phyloP scores from a whole-genome alignment of 306 rosid species.

The Malus sieversii region DNA sequence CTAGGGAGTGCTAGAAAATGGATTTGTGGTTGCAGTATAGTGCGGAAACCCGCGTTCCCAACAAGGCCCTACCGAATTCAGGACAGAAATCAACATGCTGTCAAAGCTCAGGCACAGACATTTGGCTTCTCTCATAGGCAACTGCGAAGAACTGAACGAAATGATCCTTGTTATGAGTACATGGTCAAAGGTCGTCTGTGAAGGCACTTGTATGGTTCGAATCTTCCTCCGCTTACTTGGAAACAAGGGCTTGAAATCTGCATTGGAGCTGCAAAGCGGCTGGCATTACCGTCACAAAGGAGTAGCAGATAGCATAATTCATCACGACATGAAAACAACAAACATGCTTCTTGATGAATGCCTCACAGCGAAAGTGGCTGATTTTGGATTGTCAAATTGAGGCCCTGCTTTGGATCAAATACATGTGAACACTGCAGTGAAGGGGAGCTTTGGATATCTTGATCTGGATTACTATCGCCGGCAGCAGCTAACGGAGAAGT shows the following conservation, averaged over 20 bases:
- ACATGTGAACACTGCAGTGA: slow-evolving; percentile 37
- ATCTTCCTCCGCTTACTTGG: slow-evolving; percentile 23
- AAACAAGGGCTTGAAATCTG: slow-evolving; percentile 32
- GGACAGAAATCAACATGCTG: slow-evolving; percentile 33
- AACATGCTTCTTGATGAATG: slow-evolving; percentile 34
- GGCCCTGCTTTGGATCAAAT: slow-evolving; percentile 37
- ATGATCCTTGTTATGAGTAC: slow-evolving; percentile 39
- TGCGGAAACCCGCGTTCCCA: slow-evolving; percentile 25
- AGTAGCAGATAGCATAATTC: slow-evolving; percentile 27
- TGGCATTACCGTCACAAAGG: slow-evolving; percentile 35
- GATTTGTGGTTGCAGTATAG: slow-evolving; percentile 29
- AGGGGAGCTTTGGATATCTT: slow-evolving; percentile 36
- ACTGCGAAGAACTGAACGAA: slow-evolving; percentile 32
- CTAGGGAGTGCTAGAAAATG: slow-evolving; percentile 26
- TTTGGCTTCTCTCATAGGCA: slow-evolving; percentile 33
- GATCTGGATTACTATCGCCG: slow-evolving; percentile 30
- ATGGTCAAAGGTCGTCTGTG: slow-evolving; percentile 33
- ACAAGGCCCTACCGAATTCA: slow-evolving; percentile 30
- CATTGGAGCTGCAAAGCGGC: slow-evolving; percentile 38
- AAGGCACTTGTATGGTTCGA: slow-evolving; percentile 27
- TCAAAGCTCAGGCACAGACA: slow-evolving; percentile 35
- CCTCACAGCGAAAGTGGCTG: slow-evolving; percentile 30
- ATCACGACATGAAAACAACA: slow-evolving; percentile 32
- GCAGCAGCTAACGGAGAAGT: slow-evolving; percentile 35
- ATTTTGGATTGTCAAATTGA: slow-evolving; percentile 36